Evolutionary conservation across 345 rosid genomes (phyloP), one percentile per base, ranked within the genome.

Genomic region (Euphorbia pulcherrima): DNA sequence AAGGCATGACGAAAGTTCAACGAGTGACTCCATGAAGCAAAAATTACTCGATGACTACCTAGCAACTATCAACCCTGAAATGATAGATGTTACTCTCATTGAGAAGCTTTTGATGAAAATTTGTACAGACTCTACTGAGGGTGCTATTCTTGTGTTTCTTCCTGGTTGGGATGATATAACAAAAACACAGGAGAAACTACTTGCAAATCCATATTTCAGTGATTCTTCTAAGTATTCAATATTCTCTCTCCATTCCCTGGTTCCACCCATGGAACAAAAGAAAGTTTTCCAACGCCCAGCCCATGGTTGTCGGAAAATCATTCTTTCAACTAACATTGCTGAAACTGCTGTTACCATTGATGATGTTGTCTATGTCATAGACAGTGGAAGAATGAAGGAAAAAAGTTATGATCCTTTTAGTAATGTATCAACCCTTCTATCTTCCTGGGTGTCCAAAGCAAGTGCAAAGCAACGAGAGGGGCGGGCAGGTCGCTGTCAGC

Each of bases 151-250:
- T 73, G 90, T 93, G 73, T 93, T 93, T 77, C 91, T 89, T 80
- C 97, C 96, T 27, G 99, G 97, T 37, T 93, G 99, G 99, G 99
- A 91, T 65, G 96, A 91, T 70, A 93, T 93, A 69, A 94, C 83
- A 74, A 85, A 71, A 76, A 83, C 80, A 13, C 64, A 85, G 76
- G 88, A 83, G 76, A 87, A 78, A 66, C 79, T 93, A 74, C 81
- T 75, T 47, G 85, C 80, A 33, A 86, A 82, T 58, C 81, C 82
- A 4, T 74, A 81, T 64, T 89, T 94, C 67, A 79, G 72, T 35
- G 83, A 85, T 73, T 64, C 79, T 63, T 80, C 88, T 58, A 89
- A 70, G 79, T 94, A 89, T 75, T 30, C 76, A 56, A 84, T 93
- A 40, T 75, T 93, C 71, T 79, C 91, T 79, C 92, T 94, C 67